A percentile compares a stretch with the other conserved stretches of the same genome.
phyloP scores from a whole-genome alignment of 2,329 filamentous ascomycete genomes.

The Pseudovirgaria hyperparasitica region DNA sequence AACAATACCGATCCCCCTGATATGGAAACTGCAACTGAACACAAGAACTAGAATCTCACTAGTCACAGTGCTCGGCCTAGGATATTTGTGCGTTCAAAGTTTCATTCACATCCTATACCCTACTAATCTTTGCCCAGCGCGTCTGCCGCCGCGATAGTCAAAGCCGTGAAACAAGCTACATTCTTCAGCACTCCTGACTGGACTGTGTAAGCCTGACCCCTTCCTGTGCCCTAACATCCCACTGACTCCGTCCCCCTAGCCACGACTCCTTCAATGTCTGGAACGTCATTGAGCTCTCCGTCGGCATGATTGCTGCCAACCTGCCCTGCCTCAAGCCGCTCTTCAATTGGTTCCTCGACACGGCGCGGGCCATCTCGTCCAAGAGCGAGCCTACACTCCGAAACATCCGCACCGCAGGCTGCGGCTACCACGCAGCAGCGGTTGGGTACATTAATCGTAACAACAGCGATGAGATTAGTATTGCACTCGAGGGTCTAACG shows the following conservation, averaged over 20 bases:
- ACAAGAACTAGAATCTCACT: constrained; percentile 27
- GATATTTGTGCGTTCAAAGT: constrained; percentile 15
- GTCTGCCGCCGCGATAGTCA: constrained; percentile 30
- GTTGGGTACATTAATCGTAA: constrained; percentile 10
- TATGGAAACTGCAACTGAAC: constrained; percentile 31
- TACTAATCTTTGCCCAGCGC: too few species aligned
- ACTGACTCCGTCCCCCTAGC: not conserved
- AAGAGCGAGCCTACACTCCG: constrained; percentile 5
- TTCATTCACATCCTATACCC: not conserved
- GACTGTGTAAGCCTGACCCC: constrained; percentile 13
- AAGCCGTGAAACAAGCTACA: constrained; percentile 25
- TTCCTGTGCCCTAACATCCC: not conserved
- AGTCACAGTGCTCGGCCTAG: constrained; percentile 23
- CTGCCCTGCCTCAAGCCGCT: constrained; percentile 25
- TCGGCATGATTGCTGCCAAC: constrained; percentile 27
- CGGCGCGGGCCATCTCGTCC: constrained; percentile 8
- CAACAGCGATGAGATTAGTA: constrained; percentile 1
- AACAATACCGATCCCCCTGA: constrained; percentile 28
- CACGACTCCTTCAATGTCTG: constrained; percentile 30
- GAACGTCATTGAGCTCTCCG: constrained; percentile 31
- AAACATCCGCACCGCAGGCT: constrained; percentile 5
- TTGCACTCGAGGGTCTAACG: not conserved
- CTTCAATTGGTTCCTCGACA: constrained; percentile 18
- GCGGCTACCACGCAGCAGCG: constrained; percentile 8
- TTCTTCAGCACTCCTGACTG: constrained; percentile 24